Percentiles rank a stretch among this genome's conserved stretches.
Conservation (phyloP, 1,284 basidiomycete genomes). For the Apiotrichum siamense region DNA sequence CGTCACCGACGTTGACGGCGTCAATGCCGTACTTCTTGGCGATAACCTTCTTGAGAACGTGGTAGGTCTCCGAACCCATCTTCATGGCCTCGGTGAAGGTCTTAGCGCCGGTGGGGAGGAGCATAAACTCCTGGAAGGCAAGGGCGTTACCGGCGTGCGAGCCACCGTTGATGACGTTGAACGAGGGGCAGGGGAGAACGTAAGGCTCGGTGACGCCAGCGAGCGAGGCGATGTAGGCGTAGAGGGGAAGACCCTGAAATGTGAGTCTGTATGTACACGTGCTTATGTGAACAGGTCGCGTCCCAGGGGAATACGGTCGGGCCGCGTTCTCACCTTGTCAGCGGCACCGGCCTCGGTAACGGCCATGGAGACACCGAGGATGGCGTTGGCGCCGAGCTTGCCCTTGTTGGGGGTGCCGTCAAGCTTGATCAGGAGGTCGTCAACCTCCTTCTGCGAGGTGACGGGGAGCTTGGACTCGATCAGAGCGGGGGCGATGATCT, state of each 20-base stretch:
- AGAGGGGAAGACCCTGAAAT: conserved; percentile 74
- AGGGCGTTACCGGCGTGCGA: conserved; percentile 99
- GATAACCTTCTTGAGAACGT: conserved; percentile 99
- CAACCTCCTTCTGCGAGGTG: conserved; percentile 91
- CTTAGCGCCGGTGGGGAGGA: conserved; percentile 86
- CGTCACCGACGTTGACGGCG: conserved; percentile 98
- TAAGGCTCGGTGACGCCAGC: conserved; percentile 91
- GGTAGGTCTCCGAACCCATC: conserved; percentile 97
- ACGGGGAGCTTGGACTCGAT: conserved; percentile 81
- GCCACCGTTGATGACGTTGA: conserved; percentile 99
- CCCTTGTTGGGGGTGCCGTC: conserved; percentile 98
- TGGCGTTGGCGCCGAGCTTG: conserved; percentile 98
- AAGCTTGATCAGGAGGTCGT: conserved; percentile 97
- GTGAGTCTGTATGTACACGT: conserved; percentile 2
- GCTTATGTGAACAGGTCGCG: background rate
- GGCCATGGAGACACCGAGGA: conserved; percentile 97
- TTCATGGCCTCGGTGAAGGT: conserved; percentile 97
- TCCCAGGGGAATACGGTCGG: too few relatives aligned
- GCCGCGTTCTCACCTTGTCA: conserved; percentile 58
- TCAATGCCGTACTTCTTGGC: conserved; percentile 98
- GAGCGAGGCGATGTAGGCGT: conserved; percentile 92
- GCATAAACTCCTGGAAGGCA: conserved; percentile 99
- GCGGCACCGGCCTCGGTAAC: conserved; percentile 88
- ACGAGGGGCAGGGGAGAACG: conserved; percentile 81
- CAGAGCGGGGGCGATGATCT: conserved; percentile 80